Conservation (phyloP, 768 basidiomycete genomes). For the Collybiopsis luxurians region DNA sequence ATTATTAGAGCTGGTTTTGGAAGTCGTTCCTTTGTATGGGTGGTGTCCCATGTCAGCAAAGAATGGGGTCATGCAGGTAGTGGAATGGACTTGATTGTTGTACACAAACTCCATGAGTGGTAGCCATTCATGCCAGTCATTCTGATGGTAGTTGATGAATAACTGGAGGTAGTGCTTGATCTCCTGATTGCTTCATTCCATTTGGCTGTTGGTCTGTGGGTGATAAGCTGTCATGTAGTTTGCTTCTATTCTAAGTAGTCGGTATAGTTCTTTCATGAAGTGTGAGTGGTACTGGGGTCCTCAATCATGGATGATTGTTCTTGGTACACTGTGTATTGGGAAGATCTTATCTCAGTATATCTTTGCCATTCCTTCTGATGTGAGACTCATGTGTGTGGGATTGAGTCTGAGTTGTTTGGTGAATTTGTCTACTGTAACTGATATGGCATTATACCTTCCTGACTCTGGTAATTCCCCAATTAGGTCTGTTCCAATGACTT, state of each 20-base stretch:
- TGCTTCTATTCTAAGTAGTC: conserved; percentile 11
- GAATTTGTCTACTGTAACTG: too few relatives aligned
- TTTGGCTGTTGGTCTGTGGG: conserved; percentile 20
- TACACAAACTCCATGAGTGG: conserved; percentile 25
- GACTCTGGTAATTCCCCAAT: too few relatives aligned
- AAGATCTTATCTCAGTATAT: too few relatives aligned
- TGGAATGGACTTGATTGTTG: conserved; percentile 20
- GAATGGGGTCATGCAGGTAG: conserved; percentile 23
- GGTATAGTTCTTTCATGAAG: conserved; percentile 25
- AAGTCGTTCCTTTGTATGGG: conserved; percentile 15
- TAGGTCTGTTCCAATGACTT: too few relatives aligned
- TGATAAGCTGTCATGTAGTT: conserved; percentile 18
- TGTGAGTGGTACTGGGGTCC: conserved; percentile 17
- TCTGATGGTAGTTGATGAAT: conserved; percentile 20
- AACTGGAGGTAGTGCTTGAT: conserved; percentile 21
- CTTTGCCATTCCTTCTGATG: too few relatives aligned
- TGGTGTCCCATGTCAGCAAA: conserved; percentile 24
- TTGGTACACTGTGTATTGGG: too few relatives aligned
- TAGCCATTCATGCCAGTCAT: conserved; percentile 22
- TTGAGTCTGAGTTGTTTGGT: too few relatives aligned
- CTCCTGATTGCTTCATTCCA: conserved; percentile 19
- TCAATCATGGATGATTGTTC: background rate
- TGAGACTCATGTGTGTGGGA: too few relatives aligned
- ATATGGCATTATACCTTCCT: too few relatives aligned
- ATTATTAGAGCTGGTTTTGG: background rate